Conservation (phyloP, 306 rosid species). For the Lathyrus tuberosus region DNA sequence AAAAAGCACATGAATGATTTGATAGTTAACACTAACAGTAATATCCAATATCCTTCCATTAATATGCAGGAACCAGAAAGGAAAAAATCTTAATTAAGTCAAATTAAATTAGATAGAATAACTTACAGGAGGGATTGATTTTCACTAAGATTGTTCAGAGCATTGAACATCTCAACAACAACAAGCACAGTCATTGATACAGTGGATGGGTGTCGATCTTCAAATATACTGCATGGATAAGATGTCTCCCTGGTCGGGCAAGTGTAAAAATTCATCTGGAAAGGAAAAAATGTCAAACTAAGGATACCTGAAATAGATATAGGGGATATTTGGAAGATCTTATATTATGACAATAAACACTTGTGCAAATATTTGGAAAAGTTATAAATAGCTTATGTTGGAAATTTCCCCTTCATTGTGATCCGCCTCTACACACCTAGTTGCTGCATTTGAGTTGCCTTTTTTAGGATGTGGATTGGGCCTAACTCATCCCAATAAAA, state of each 20-base stretch:
- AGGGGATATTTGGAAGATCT: conserved; percentile 3
- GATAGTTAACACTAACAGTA: neutral
- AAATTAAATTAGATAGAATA: conserved; percentile 32
- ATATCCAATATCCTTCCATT: conserved; percentile 22
- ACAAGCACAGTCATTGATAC: conserved; percentile 98
- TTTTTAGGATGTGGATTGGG: no score
- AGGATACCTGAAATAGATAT: conserved; percentile 34
- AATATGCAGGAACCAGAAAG: conserved; percentile 27
- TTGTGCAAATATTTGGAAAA: neutral
- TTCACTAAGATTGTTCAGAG: conserved; percentile 97
- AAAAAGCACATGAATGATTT: conserved; percentile 20
- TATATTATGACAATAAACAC: neutral
- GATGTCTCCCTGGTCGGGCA: conserved; percentile 85
- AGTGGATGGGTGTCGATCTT: conserved; percentile 94
- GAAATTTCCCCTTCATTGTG: no score
- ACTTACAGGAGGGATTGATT: conserved; percentile 98
- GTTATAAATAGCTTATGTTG: neutral
- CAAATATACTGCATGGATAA: conserved; percentile 92
- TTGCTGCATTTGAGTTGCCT: no score
- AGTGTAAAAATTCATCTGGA: conserved; percentile 87
- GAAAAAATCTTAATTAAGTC: conserved; percentile 16
- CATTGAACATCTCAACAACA: conserved; percentile 98
- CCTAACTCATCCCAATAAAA: no score
- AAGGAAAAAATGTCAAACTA: conserved; percentile 28
- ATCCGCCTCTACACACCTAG: no score